phyloP scores from a whole-genome alignment of 306 rosid species.

The Cicer judaicum region DNA sequence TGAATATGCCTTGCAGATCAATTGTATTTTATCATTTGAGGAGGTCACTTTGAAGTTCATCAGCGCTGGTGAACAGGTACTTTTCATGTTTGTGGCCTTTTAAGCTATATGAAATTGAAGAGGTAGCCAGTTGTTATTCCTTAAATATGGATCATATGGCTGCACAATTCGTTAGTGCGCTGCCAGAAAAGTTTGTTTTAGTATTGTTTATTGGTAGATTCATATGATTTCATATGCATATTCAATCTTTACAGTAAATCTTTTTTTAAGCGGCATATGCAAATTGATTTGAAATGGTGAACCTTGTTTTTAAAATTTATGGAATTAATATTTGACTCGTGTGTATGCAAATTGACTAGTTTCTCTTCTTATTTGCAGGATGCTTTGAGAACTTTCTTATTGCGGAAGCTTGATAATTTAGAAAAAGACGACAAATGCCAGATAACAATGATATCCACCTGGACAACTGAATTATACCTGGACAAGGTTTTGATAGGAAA shows the following conservation, averaged over 20 bases:
- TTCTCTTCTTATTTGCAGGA: slow-evolving; percentile 64
- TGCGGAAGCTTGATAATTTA: slow-evolving; percentile 90
- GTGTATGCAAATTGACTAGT: slow-evolving; percentile 29
- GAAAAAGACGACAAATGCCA: slow-evolving; percentile 90
- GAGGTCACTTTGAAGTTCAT: slow-evolving; percentile 94
- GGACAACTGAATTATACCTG: slow-evolving; percentile 94
- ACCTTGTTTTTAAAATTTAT: slow-evolving; percentile 9
- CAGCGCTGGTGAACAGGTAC: slow-evolving; percentile 85
- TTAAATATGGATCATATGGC: slow-evolving; percentile 29
- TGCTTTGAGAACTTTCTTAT: slow-evolving; percentile 86
- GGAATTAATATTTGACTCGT: slow-evolving; percentile 31
- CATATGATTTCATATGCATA: slow-evolving; percentile 20
- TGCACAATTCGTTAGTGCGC: slow-evolving; percentile 7
- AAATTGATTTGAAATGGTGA: slow-evolving; percentile 34
- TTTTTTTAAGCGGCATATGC: slow-evolving; percentile 24
- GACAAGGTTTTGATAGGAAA: slow-evolving; percentile 77
- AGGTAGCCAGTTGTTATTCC: slow-evolving; percentile 16
- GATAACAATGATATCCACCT: slow-evolving; percentile 98
- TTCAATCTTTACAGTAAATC: slow-evolving; percentile 24
- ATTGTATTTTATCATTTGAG: slow-evolving; percentile 84
- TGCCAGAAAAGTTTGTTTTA: slow-evolving; percentile 20
- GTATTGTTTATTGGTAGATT: slow-evolving; percentile 21
- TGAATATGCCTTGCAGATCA: slow-evolving; percentile 73
- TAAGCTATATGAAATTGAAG: slow-evolving; percentile 31
- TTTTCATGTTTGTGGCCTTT: slow-evolving; percentile 34